Evolutionary conservation across 768 basidiomycete species (phyloP), one percentile per base, ranked within the genome.

Genomic region (Tulasnella sp.): DNA sequence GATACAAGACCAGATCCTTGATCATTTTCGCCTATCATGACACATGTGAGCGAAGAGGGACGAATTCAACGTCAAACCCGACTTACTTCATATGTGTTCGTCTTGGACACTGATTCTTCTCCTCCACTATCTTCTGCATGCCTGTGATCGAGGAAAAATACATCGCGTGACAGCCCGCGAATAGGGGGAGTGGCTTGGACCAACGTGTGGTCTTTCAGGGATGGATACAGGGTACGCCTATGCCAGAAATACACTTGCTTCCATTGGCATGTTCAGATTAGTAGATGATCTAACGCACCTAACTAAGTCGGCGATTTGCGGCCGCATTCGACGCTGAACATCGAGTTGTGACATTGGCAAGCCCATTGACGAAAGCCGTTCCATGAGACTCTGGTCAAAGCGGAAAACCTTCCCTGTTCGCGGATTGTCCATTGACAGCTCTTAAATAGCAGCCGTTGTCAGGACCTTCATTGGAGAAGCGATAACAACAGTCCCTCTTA

Each of bases 301-400:
- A 77, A 91, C 88, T 9, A 92, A 83, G 46, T 87, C 86, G 0
- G 92, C 90, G 69, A 94, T 93, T 5, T 83, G 81, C 0, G 92
- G 92, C 7, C 91, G 86, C 93, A 94, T 94, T 15, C 93, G 87
- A 0, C 93, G 85, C 82, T 94, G 93, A 0, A 92, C 88, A 80
- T 91, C 86, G 15, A 93, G 89, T 48, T 87, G 87, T 1, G 91
- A 90, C 92, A 93, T 93, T 0, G 86, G 83, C 44, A 92, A 82
- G 11, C 90, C 89, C 16, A 77, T 86, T 5, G 80, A 82, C 0
- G 91, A 87, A 10, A 94, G 84, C 20, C 93, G 88, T 80, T 94
- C 92, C 91, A 94, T 93, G 0, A 93, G 85, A 0, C 91, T 92
- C 85, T 88, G 88, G 80, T 92, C 91, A 80, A 93, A 91, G 61